Evolutionary conservation across 345 rosid genomes (phyloP), one percentile per base, ranked within the genome.

Genomic region (Murraya koenigii): DNA sequence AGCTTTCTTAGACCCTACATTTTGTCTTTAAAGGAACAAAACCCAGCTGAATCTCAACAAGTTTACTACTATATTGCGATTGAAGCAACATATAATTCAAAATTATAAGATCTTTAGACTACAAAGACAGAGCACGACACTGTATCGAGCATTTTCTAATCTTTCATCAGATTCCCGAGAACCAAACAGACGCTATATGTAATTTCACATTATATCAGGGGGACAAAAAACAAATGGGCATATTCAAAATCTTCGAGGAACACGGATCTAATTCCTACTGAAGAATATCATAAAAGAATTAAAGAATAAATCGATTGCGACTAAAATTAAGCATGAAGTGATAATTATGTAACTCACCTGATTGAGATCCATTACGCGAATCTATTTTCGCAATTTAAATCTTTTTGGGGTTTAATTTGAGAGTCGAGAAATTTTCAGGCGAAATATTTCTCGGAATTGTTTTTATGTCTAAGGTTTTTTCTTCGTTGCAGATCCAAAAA

Each of bases 331-430:
- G 55, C 33, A 32, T 6, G 65, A 44, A 33, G 11, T 17, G 25
- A 4, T 49, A 19, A 23, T 7, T 23, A 55, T 14, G 10, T 33
- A 68, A 80, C 80, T 78, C 83, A 85, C 88, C 85, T 81, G 86
- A 75, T 52, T 85, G 67, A 80, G 88, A 83, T 83, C 88, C 90
- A 87, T 85, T 54, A 35, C 14, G 30, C 67, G 20, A 60, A 66
- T 59, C 58, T 54, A 66, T n/a, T 47, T 44, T 56, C 69, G 23
- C 69, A 65, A 65, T 20, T 33, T 5, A 19, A n/a, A 33, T 15
- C 28, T 58, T 8, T 4, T 58, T n/a, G 26, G 28, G 26, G 26
- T 23, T 22, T 7, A 6, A 32, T 7, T 23, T 22, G 47, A 39
- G 47, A 39, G 69, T 65, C 47, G 49, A 35, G 7, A 56, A 5